Percentiles rank a stretch among this genome's conserved stretches.
Conservation (phyloP, 1,284 basidiomycete species). For the Ustilago loliicola region DNA sequence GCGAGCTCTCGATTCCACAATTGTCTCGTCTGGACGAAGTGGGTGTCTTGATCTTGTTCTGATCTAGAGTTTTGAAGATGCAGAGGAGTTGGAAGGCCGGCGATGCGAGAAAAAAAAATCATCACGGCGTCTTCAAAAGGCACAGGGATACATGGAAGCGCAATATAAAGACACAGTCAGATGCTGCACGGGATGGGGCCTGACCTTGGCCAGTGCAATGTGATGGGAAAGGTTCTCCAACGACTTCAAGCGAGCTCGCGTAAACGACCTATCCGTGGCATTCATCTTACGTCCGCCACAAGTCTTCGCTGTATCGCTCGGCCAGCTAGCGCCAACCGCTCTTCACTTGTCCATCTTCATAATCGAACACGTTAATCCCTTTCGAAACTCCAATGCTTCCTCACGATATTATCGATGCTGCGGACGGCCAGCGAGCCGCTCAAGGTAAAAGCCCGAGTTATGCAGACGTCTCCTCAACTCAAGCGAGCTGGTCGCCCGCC, state of each 20-base stretch:
- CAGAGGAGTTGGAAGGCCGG: background rate
- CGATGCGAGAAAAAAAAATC: background rate
- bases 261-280: background rate
- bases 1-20: background rate
- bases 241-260: background rate
- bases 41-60: background rate
- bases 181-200: background rate
- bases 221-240: background rate
- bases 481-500: constrained; percentile 1
- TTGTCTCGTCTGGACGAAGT: background rate
- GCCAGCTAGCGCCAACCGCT: background rate
- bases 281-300: background rate
- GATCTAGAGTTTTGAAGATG: background rate
- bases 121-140: background rate
- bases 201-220: background rate
- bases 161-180: background rate
- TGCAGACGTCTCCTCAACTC: background rate
- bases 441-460: background rate
- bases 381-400: background rate
- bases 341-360: background rate
- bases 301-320: background rate
- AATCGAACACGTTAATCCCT: background rate
- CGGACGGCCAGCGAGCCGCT: background rate
- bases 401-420: background rate
- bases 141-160: background rate